Conservation (phyloP, 257 asterid species). For the Capsicum chinense region DNA sequence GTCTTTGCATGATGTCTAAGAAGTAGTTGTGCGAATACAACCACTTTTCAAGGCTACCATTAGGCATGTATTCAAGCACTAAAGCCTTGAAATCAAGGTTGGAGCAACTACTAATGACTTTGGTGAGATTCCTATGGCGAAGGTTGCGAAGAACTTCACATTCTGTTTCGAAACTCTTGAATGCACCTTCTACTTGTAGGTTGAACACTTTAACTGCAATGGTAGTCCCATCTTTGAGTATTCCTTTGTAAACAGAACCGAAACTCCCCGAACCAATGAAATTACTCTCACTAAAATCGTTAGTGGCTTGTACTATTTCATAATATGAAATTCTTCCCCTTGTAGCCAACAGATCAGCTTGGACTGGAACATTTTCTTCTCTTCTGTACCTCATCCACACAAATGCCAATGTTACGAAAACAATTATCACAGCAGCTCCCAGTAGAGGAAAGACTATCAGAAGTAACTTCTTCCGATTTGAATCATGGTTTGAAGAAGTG, state of each 20-base stretch:
- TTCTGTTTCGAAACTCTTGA: slow-evolving; percentile 36
- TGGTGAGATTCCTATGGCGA: slow-evolving; percentile 45
- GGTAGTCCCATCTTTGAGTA: slow-evolving; percentile 5
- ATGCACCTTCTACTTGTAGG: slow-evolving; percentile 34
- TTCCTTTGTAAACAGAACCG: slow-evolving; percentile 39
- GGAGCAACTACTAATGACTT: slow-evolving; percentile 43
- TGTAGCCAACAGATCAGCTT: neutral
- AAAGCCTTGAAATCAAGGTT: slow-evolving; percentile 41
- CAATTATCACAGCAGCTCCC: neutral
- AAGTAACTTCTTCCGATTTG: neutral
- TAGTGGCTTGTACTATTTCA: slow-evolving; percentile 29
- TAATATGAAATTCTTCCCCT: slow-evolving; percentile 24
- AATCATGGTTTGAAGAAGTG: neutral
- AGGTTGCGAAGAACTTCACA: slow-evolving; percentile 41
- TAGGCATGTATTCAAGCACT: slow-evolving; percentile 44
- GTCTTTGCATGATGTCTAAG: slow-evolving; percentile 33
- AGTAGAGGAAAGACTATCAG: neutral
- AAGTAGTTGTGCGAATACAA: slow-evolving; percentile 31
- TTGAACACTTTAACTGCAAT: slow-evolving; percentile 44
- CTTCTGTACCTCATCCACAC: slow-evolving; percentile 21
- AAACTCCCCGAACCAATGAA: slow-evolving; percentile 34
- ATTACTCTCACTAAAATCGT: slow-evolving; percentile 29
- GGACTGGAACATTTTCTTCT: neutral
- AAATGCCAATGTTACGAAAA: neutral
- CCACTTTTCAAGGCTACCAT: slow-evolving; percentile 46